A percentile compares a stretch with the other conserved stretches of the same genome.
These are phyloP conservation scores for Coemansia sp. DNA, from an alignment of 192 early-diverging fungal species.

Conservation along the genomic window DNA sequence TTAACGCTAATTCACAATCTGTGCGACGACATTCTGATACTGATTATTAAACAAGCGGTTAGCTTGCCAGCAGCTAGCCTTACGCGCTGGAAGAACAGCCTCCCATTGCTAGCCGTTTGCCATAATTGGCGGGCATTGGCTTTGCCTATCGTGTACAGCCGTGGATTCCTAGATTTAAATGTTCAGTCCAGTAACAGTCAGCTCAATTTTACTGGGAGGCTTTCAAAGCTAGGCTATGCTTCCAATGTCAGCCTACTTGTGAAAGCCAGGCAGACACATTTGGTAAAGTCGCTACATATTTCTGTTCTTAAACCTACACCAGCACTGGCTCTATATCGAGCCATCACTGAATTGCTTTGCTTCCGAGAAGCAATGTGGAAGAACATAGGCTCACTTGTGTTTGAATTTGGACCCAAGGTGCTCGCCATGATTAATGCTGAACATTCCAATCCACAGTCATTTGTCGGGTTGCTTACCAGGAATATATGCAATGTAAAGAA, in stretches of 20 bases:
- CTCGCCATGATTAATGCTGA: not conserved
- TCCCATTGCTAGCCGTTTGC: conserved; percentile 4
- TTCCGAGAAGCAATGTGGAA: conserved; percentile 2
- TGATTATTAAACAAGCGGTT: not conserved
- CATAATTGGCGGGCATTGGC: conserved; percentile 1
- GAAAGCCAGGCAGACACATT: no score
- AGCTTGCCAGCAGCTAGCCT: not conserved
- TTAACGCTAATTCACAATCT: not conserved
- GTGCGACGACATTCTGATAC: conserved; percentile 2
- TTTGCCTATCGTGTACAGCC: not conserved
- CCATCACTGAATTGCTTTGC: not conserved
- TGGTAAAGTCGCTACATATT: conserved; percentile 1
- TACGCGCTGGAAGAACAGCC: not conserved
- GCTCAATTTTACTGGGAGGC: not conserved
- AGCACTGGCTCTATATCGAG: not conserved
- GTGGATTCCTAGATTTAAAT: not conserved
- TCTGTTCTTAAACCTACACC: not conserved
- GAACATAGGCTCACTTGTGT: not conserved
- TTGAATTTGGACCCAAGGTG: conserved; percentile 7
- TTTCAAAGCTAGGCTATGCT: not conserved
- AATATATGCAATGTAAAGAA: not conserved
- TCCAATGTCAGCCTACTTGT: not conserved
- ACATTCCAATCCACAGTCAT: not conserved
- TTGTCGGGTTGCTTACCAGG: not conserved
- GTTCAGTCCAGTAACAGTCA: not conserved